phyloP scores from a whole-genome alignment of 768 basidiomycete species.

The Panus rudis region DNA sequence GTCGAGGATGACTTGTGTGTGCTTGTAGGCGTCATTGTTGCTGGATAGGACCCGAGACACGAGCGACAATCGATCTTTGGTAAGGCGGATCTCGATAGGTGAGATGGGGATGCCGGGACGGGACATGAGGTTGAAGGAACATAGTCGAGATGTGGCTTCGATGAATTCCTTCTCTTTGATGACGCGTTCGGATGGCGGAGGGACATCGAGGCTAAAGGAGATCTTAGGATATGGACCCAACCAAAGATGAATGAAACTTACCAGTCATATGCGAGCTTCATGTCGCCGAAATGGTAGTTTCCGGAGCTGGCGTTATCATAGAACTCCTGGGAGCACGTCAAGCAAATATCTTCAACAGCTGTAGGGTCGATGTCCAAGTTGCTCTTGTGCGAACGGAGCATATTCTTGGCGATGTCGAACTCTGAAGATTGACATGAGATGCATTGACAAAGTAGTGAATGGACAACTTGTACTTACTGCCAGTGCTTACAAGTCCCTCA shows the following conservation, averaged over 20 bases:
- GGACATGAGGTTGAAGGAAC: conserved; percentile 83
- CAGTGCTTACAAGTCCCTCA: conserved; percentile 76
- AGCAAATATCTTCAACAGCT: conserved; percentile 69
- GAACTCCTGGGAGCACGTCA: conserved; percentile 78
- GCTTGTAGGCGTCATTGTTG: conserved; percentile 84
- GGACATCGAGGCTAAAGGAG: conserved; percentile 62
- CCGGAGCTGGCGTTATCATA: conserved; percentile 93
- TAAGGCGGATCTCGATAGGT: conserved; percentile 89
- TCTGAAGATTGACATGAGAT: conserved; percentile 32
- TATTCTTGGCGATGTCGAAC: conserved; percentile 57
- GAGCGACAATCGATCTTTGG: conserved; percentile 83
- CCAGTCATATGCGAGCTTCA: conserved; percentile 98
- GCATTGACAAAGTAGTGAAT: not conserved
- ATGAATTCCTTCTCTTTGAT: conserved; percentile 82
- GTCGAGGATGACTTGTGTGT: conserved; percentile 87
- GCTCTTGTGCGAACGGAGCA: conserved; percentile 43
- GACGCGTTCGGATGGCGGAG: conserved; percentile 54
- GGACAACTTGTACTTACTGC: conserved; percentile 56
- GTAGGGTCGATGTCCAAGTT: conserved; percentile 42
- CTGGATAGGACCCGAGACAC: conserved; percentile 80
- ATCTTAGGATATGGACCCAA: conserved; percentile 3
- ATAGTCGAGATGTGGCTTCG: conserved; percentile 91
- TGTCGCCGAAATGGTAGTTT: conserved; percentile 88
- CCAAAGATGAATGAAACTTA: conserved; percentile 24
- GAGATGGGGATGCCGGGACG: conserved; percentile 71